phyloP scores from a whole-genome alignment of 192 early-diverging fungal species.

The Backusella mclennaniae region DNA sequence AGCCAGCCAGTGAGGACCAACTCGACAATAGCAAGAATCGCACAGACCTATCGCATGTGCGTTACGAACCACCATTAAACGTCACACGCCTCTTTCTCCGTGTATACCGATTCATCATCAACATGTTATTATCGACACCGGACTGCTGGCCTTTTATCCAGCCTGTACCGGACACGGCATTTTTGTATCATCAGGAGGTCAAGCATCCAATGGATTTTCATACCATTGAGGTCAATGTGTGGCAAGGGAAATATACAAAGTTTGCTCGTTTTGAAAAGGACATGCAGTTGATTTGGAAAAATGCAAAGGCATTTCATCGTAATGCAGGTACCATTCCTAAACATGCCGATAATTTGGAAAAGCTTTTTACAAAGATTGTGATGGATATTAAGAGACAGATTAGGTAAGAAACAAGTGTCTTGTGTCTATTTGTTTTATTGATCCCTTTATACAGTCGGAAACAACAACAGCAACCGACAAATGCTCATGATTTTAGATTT shows the following conservation, averaged over 20 bases:
- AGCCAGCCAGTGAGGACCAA: background rate
- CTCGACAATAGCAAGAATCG: background rate
- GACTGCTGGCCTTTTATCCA: conserved; percentile 37
- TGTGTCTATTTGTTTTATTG: background rate
- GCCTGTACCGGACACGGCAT: conserved; percentile 39
- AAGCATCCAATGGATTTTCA: conserved; percentile 52
- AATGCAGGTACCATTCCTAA: conserved; percentile 31
- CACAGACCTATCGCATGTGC: conserved; percentile 14
- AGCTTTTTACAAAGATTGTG: conserved; percentile 27
- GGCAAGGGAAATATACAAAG: conserved; percentile 41
- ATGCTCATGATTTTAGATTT: conserved; percentile 20
- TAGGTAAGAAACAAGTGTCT: background rate
- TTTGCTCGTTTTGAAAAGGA: conserved; percentile 49
- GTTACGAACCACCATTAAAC: conserved; percentile 20
- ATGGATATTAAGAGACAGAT: conserved; percentile 26
- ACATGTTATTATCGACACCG: conserved; percentile 32
- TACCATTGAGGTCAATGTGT: conserved; percentile 53
- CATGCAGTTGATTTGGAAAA: conserved; percentile 44
- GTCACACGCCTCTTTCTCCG: conserved; percentile 29
- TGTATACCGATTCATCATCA: conserved; percentile 34
- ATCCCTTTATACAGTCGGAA: background rate
- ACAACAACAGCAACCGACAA: conserved; percentile 5
- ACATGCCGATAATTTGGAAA: conserved; percentile 29
- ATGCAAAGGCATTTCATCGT: conserved; percentile 40
- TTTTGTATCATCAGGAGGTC: conserved; percentile 48